Evolutionary conservation across 768 basidiomycete species (phyloP), one percentile per base, ranked within the genome.

Genomic region (Artomyces pyxidatus): DNA sequence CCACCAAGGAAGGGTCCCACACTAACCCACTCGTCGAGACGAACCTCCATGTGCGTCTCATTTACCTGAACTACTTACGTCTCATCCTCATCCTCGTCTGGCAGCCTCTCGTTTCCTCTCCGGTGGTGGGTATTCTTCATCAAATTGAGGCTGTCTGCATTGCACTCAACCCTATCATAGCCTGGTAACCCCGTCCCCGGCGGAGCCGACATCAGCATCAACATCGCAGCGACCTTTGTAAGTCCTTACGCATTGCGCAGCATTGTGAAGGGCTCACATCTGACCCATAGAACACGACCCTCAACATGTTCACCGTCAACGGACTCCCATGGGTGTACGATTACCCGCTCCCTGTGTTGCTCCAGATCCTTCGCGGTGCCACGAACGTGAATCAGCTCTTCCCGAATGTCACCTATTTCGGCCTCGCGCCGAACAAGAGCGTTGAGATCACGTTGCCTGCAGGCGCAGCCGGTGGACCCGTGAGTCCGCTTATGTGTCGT

Each of bases 391-490:
- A 63, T 14, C 59, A 63, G 12, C 58, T 77, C 22, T 64, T 70
- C 4, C 64, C 69, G 2, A 43, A 63, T 7, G 72, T 71, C 7
- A 65, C 66, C 17, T 68, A 77, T 11, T 75, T 73, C 48, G 55
- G 56, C 26, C 57, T 80, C 12, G 74, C 73, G 0, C 54, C 60
- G 6, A 73, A 76, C 53, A 66, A 72, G 37, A 65, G 72, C 35
- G 67, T 79, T 49, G 76, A 79, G 47, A 45, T 79, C 1, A 67
- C 65, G n/a, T 65, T 77, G 50, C 69, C 72, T 11, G 70, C 68
- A 46, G 69, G 67, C 6, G 54, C 62, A 1, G 46, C 58, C 32
- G 66, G 65, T 39, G 59, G 59, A 22, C 69, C 70, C 3, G 69
- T 70, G 55, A 55, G 69, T 54, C 27, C 10, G 11, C 39, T 16